A percentile compares a stretch with the other conserved stretches of the same genome.
phyloP scores from a whole-genome alignment of 2,329 filamentous ascomycete species.

The Colletotrichum aenigma region DNA sequence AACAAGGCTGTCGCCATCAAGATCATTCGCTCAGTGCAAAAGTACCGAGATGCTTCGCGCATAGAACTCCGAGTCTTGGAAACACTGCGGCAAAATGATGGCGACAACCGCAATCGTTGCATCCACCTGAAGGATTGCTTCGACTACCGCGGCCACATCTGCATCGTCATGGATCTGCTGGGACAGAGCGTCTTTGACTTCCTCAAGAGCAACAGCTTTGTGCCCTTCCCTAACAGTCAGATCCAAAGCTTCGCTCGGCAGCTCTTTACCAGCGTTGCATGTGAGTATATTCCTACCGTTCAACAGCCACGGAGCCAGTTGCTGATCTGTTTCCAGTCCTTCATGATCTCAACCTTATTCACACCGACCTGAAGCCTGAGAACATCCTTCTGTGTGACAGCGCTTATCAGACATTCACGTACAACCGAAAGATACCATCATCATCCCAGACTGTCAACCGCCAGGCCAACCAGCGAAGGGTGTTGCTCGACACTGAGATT shows the following conservation, averaged over 20 bases:
- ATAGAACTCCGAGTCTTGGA: conserved; percentile 94
- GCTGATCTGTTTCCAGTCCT: conserved; percentile 64
- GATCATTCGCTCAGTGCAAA: conserved; percentile 97
- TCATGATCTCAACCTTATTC: conserved; percentile 95
- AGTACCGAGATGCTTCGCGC: conserved; percentile 93
- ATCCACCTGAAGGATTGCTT: conserved; percentile 97
- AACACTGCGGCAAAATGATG: conserved; percentile 90
- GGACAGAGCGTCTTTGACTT: conserved; percentile 99
- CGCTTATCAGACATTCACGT: conserved; percentile 72
- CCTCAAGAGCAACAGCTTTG: conserved; percentile 91
- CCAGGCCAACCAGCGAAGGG: conserved; percentile 66
- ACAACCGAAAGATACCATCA: conserved; percentile 72
- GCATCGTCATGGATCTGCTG: conserved; percentile 77
- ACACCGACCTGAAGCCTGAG: conserved; percentile 79
- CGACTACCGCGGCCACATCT: conserved; percentile 96
- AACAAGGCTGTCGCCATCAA: conserved; percentile 90
- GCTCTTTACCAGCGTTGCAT: conserved; percentile 96
- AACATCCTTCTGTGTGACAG: conserved; percentile 72
- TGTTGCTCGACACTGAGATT: conserved; percentile 72
- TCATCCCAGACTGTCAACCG: conserved; percentile 65
- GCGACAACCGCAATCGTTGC: conserved; percentile 90
- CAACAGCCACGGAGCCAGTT: background rate
- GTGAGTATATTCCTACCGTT: conserved; percentile 60
- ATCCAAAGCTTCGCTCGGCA: conserved; percentile 97
- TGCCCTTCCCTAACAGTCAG: conserved; percentile 97